phyloP scores from a whole-genome alignment of 2,329 filamentous ascomycete species.

The Drechmeria coniospora region DNA sequence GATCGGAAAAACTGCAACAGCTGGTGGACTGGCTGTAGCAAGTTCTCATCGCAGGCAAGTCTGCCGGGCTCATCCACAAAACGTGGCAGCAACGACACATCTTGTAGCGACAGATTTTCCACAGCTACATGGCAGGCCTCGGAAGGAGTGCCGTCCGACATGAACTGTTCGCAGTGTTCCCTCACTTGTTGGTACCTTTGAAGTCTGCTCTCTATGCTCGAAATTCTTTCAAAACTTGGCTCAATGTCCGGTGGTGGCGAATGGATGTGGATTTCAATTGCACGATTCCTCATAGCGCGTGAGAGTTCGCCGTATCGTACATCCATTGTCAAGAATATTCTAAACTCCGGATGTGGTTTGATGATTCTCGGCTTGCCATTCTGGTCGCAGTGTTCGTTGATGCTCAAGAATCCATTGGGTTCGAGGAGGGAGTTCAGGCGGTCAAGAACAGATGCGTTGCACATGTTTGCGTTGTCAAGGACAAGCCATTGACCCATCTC shows the following conservation, averaged over 20 bases:
- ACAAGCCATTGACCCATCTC: slow-evolving; percentile 83
- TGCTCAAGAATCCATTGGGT: slow-evolving; percentile 70
- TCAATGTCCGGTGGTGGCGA: slow-evolving; percentile 18
- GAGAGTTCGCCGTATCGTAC: slow-evolving; percentile 85
- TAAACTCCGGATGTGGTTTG: slow-evolving; percentile 69
- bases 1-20: slow-evolving; percentile 18
- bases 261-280: slow-evolving; percentile 72
- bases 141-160: slow-evolving; percentile 9
- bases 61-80: slow-evolving; percentile 12
- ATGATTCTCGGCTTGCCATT: slow-evolving; percentile 71
- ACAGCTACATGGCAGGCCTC: slow-evolving; percentile 20
- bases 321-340: slow-evolving; percentile 89
- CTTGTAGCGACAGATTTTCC: slow-evolving; percentile 31
- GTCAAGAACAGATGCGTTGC: slow-evolving; percentile 87
- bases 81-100: slow-evolving; percentile 24
- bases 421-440: slow-evolving; percentile 89
- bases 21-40: slow-evolving; percentile 8
- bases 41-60: slow-evolving; percentile 1
- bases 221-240: slow-evolving; percentile 22
- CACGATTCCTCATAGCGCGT: slow-evolving; percentile 89
- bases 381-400: slow-evolving; percentile 81
- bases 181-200: slow-evolving; percentile 28
- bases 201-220: slow-evolving; percentile 33
- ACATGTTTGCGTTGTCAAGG: slow-evolving; percentile 93
- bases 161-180: slow-evolving; percentile 13